Base-by-base conservation (phyloP, 2,329 filamentous ascomycete genomes). In the Fusarium avenaceum region DNA sequence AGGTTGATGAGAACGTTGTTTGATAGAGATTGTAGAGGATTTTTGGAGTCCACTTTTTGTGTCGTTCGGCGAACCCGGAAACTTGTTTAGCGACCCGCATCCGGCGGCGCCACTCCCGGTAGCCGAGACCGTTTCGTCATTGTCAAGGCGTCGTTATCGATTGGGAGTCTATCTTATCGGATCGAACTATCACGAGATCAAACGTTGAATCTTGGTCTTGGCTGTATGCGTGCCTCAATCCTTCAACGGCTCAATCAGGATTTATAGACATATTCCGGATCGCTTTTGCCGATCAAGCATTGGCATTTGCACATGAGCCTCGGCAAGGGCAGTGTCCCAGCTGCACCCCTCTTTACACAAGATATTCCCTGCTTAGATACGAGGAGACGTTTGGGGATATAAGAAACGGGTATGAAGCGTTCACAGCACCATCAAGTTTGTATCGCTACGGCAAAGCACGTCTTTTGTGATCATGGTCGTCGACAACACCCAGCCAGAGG, bases 401-500 rank as follows among this genome's bases (percentile, higher is more conserved):
- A 51, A 44, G 9, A 20, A n/a, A 14, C 0, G n/a, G 17, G 0
- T 22, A 3, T 26, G 15, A 17, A 5, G 13, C 17, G 0, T 19
- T 13, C 9, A 3, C 28, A 1, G 7, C 28, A 0, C 30, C 22
- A 0, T 5, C 15, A 7, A 5, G 5, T 7, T 7, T 14, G 4
- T 4, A 35, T 0, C 2, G 30, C 6, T 5, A 56, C 1, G 5
- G 17, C 2, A 15, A 6, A 7, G 8, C 0, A 2, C 20, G 7
- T 13, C 5, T n/a, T 8, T 3, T 10, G 7, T 2, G 11, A 30
- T 7, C 3, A 62, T 67, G 64, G 33, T 30, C 2, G 32, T 75
- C 11, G 80, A 82, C 63, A 80, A 80, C 58, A 82, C 80, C 1
- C 73, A 77, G n/a, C 73, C 77, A 3, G 72, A 68, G 7, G 80